Evolutionary conservation across 768 basidiomycete genomes (phyloP).

Genomic region (Agaricus bisporus): DNA sequence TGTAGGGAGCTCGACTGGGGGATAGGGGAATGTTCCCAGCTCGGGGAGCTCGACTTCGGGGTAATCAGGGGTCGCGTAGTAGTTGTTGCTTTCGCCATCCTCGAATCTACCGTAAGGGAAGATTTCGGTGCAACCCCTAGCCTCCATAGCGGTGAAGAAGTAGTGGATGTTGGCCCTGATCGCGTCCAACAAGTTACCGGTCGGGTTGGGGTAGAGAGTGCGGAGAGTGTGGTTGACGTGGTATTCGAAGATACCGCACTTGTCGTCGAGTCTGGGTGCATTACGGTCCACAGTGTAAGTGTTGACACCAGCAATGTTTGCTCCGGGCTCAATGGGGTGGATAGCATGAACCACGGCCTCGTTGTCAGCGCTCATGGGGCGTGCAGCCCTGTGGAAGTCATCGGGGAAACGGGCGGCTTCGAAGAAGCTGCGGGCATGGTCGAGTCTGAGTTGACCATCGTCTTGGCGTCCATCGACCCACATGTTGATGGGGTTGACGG

Average conservation of each 20-base stretch:
- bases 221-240: slow-evolving; percentile 14
- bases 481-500: slow-evolving; percentile 10
- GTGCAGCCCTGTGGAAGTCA: slow-evolving; percentile 11
- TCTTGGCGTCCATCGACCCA: slow-evolving; percentile 15
- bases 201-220: slow-evolving; percentile 15
- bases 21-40: too few relatives aligned
- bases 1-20: too few relatives aligned
- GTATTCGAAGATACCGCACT: slow-evolving; percentile 14
- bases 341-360: not conserved
- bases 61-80: too few relatives aligned
- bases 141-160: not conserved
- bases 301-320: slow-evolving; percentile 12
- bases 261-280: slow-evolving; percentile 1
- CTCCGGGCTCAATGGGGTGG: slow-evolving; percentile 15
- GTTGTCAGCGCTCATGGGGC: slow-evolving; percentile 3
- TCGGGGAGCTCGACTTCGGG: too few relatives aligned
- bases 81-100: not conserved
- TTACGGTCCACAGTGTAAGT: slow-evolving; percentile 11
- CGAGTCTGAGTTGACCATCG: slow-evolving; percentile 11
- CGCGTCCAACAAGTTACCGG: slow-evolving; percentile 9
- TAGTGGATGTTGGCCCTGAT: slow-evolving; percentile 11
- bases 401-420: slow-evolving; percentile 10
- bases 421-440: slow-evolving; percentile 15
- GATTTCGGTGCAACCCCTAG: slow-evolving; percentile 5
- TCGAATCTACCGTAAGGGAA: slow-evolving; percentile 10